phyloP scores from a whole-genome alignment of 768 basidiomycete genomes.

The Trametes meyenii region DNA sequence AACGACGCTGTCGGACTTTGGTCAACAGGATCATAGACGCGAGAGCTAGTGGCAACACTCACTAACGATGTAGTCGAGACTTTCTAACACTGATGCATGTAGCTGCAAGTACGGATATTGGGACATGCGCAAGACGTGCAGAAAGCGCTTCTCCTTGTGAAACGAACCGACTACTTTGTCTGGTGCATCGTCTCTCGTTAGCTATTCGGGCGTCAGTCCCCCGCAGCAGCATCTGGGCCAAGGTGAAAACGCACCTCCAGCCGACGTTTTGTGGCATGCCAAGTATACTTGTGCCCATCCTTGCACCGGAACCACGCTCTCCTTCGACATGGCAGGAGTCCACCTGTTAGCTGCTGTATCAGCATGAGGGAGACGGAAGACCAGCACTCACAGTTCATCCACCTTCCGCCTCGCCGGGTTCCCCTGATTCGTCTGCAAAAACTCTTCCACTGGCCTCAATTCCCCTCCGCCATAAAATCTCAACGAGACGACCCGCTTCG shows the following conservation, averaged over 20 bases:
- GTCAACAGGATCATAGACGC: neutral
- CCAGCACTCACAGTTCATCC: conserved; percentile 17
- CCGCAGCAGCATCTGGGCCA: too few species aligned
- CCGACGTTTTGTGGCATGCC: conserved; percentile 26
- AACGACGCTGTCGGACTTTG: conserved; percentile 33
- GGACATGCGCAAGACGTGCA: conserved; percentile 39
- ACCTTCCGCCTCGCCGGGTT: conserved; percentile 16
- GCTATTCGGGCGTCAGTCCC: conserved; percentile 21
- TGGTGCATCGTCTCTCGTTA: conserved; percentile 35
- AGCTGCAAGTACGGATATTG: conserved; percentile 42
- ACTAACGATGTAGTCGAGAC: conserved; percentile 42
- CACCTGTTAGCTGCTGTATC: conserved; percentile 19
- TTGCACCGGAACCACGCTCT: conserved; percentile 31
- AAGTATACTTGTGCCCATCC: conserved; percentile 34
- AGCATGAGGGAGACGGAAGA: neutral
- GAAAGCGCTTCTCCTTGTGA: conserved; percentile 38
- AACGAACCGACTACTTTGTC: conserved; percentile 39
- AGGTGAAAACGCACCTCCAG: conserved; percentile 26
- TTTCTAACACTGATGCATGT: conserved; percentile 35
- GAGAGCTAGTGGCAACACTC: conserved; percentile 10
- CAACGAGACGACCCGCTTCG: conserved; percentile 34
- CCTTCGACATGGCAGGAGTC: conserved; percentile 7
- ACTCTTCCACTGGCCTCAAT: conserved; percentile 34
- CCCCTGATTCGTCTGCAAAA: conserved; percentile 28
- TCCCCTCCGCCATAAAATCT: conserved; percentile 33